Evolutionary conservation across 257 asterid species (phyloP).

Genomic region (Cruciata laevipes): DNA sequence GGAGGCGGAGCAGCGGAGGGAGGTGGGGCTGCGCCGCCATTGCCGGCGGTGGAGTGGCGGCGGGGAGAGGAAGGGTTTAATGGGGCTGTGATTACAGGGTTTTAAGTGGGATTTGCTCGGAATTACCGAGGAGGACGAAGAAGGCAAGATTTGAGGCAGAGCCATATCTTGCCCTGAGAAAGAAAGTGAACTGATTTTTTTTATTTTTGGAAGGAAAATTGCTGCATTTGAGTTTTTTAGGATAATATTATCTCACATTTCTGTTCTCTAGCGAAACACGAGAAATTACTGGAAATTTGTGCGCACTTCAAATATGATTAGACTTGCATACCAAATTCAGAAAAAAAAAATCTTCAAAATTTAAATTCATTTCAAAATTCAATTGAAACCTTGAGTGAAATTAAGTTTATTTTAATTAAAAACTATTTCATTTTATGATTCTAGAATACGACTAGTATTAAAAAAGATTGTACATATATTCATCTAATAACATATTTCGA

Average conservation of each 20-base stretch:
- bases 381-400: no score
- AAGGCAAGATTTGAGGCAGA: conserved; percentile 63
- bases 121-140: conserved; percentile 40
- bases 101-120: conserved; percentile 45
- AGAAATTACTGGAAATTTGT: background rate
- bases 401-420: no score
- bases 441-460: no score
- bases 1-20: conserved; percentile 74
- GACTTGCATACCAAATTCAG: no score
- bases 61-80: conserved; percentile 27
- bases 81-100: conserved; percentile 20
- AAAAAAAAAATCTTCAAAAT: no score
- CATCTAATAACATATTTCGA: no score
- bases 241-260: background rate
- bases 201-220: background rate
- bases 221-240: background rate
- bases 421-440: no score
- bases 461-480: no score
- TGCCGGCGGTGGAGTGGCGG: conserved; percentile 27
- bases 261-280: background rate
- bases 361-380: no score
- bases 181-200: conserved; percentile 3
- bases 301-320: background rate
- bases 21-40: conserved; percentile 34
- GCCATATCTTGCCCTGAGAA: conserved; percentile 44